Evolutionary conservation across 805 yeast genomes (phyloP), one percentile per base, ranked within the genome.

Genomic region (Peterozyma toletana): DNA sequence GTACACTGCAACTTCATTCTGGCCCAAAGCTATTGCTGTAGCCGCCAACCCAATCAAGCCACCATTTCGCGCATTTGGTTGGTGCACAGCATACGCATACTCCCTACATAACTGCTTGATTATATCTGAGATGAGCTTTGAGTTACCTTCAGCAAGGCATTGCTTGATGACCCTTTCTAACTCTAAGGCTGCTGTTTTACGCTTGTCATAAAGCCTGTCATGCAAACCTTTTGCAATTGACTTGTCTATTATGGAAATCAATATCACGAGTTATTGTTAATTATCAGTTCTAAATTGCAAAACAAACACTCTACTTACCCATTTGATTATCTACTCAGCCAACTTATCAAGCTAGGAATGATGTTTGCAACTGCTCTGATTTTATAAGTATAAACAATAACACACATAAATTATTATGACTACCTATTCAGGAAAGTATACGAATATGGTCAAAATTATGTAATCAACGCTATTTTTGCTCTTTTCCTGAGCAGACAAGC

Each of bases 11-110:
- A 93, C 87, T 39, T 90, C 91, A 52, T 78, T 78, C 35, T 75
- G 73, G 2, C 98, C 97, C 30, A 93, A 64, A 0, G 98, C 98
- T 44, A 93, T 90, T 0, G 96, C 89, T 3, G 89, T 93, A 11
- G 96, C 96, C 5, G 98, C 99, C 15, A 93, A 67, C 0, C 98
- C 98, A 51, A 95, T 91, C 36, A 91, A 71, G 0, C 98, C 97
- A 14, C 99, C 99, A 70, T 89, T 90, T 53, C 96, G 76, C 5
- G 96, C 87, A 71, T 85, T 73, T 41, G 96, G 80, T 64, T 86
- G 81, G 68, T 90, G 86, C 45, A 85, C 76, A 35, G 96, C 77
- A 67, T 87, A 83, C 0, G 91, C 88, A 56, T 77, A 84, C 52
- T 84, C 89, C 35, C 81, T 69, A 40, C 87, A 74, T 44, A 93